phyloP scores from a whole-genome alignment of 495 filamentous ascomycete species.

The Eremomyces bilateralis region DNA sequence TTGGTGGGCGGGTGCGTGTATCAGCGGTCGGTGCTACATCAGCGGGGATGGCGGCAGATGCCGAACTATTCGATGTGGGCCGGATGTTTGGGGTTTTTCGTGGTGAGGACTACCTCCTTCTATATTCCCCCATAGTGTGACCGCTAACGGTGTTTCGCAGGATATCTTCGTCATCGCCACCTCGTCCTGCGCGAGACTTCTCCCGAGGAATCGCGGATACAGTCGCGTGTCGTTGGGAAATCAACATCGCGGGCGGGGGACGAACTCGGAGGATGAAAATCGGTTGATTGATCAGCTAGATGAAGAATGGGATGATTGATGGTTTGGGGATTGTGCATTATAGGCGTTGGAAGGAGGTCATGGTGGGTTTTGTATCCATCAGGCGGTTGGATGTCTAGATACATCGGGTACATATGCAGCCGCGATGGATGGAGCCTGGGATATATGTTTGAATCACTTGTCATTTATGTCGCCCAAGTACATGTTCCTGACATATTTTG shows the following conservation, averaged over 20 bases:
- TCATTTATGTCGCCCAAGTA: too few species aligned
- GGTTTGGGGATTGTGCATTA: too few species aligned
- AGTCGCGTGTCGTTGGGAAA: slow-evolving; percentile 21
- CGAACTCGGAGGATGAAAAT: slow-evolving; percentile 56
- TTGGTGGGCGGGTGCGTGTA: slow-evolving; percentile 84
- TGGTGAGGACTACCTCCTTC: slow-evolving; percentile 32
- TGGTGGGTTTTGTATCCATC: too few species aligned
- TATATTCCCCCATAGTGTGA: background rate
- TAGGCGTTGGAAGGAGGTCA: too few species aligned
- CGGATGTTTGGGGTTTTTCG: slow-evolving; percentile 61
- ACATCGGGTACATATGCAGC: too few species aligned
- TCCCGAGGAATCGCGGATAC: slow-evolving; percentile 44
- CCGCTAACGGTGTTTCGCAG: slow-evolving; percentile 22
- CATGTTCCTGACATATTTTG: too few species aligned
- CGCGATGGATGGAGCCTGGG: too few species aligned
- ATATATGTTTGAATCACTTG: too few species aligned
- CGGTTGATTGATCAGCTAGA: slow-evolving; percentile 87
- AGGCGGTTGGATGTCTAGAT: too few species aligned
- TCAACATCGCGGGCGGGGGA: slow-evolving; percentile 15
- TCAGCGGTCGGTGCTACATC: slow-evolving; percentile 84
- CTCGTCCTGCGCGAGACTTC: slow-evolving; percentile 47
- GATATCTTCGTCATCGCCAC: slow-evolving; percentile 64
- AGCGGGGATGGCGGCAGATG: slow-evolving; percentile 84
- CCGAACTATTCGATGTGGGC: slow-evolving; percentile 91
- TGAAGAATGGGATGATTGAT: slow-evolving; percentile 49